Base-by-base conservation (phyloP, 352 stramenopile species). In the Phytophthora pluvialis region DNA sequence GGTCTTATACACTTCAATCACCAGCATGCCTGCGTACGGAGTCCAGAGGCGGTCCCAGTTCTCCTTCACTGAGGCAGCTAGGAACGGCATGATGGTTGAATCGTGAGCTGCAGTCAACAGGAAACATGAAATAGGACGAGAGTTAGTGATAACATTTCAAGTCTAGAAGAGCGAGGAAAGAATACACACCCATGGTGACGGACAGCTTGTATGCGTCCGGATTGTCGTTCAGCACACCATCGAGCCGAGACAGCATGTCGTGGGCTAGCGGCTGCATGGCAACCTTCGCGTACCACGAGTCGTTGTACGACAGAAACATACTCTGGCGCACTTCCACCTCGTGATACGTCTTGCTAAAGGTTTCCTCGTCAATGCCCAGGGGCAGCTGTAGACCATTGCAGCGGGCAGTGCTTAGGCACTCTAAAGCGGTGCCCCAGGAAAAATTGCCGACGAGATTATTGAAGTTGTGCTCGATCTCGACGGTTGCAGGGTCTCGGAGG, bases 21-120 rank as follows among this genome's bases (percentile, higher is more conserved):
- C 60, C 39, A 95, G 68, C 74, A 92, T 77, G 16, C 81, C 84
- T 11, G 88, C 88, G 64, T 95, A 95, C 25, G 88, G 86, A 31
- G 88, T 94, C 88, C 88, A 95, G 29, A 77, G 88, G 59, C 83
- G 80, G 44, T 93, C 78, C 88, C 88, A 95, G 25, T 92, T 88
- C 12, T 88, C 59, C 33, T 83, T 86, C 40, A 86, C 73, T 29
- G 89, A 73, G 10, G 81, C 79, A 28, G 88, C 84, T 29, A 95
- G 60, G 43, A 95, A 84, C 13, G 88, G 88, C 86, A 95, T 95
- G 63, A 95, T 80, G 3, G 88, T 95, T 66, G 86, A 94, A 70
- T 95, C 88, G 43, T 95, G 88, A 16, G 64, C 60, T 81, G 58
- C 4, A 60, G 10, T 32, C 26, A 31, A 44, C 16, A 44, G 11